Conservation (phyloP, 352 stramenopile genomes). For the Pelagophyceae sp. region DNA sequence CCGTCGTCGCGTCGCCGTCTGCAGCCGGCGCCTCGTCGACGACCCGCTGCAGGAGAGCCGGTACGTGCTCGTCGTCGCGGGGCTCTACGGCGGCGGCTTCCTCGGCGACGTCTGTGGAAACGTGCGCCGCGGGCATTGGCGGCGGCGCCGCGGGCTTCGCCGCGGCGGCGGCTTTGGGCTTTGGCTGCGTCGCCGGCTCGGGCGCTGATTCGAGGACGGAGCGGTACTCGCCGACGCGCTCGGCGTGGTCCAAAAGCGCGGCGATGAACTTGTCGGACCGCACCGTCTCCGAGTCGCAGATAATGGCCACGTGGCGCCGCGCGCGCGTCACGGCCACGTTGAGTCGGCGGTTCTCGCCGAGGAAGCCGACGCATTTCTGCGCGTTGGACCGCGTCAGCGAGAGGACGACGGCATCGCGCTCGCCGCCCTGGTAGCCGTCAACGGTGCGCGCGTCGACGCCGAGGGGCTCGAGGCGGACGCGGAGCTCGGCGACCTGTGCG, state of each 20-base stretch:
- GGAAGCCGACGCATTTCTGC: constrained; percentile 79
- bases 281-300: constrained; percentile 89
- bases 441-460: constrained; percentile 79
- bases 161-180: no score
- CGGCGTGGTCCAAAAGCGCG: constrained; percentile 76
- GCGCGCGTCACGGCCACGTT: constrained; percentile 94
- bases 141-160: no score
- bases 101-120: not conserved
- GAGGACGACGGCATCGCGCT: constrained; percentile 96
- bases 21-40: not conserved
- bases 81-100: no score
- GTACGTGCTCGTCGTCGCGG: not conserved
- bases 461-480: constrained; percentile 62
- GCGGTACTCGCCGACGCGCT: constrained; percentile 77
- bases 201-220: constrained; percentile 64
- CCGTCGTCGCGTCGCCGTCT: not conserved
- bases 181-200: not conserved
- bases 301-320: constrained; percentile 82
- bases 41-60: not conserved
- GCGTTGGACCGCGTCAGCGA: constrained; percentile 88
- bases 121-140: not conserved
- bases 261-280: constrained; percentile 75
- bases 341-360: constrained; percentile 86
- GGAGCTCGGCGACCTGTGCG: constrained; percentile 83
- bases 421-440: constrained; percentile 90